These are phyloP conservation scores for Solanum chmielewskii DNA, from an alignment of 257 asterid genomes.

Conservation along the genomic window DNA sequence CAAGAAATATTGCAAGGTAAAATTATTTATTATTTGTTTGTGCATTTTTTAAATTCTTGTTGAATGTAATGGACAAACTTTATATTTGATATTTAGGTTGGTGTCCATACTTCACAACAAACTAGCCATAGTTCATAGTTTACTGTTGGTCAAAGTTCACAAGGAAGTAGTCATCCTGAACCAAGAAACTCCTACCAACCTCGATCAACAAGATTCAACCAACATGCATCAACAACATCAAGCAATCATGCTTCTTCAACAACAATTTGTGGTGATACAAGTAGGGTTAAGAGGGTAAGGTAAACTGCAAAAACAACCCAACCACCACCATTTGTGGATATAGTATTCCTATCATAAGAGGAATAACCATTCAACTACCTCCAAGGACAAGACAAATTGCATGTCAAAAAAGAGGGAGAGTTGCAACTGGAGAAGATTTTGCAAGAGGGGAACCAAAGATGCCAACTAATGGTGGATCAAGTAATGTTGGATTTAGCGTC, in stretches of 20 bases:
- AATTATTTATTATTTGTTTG: no score
- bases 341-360: neutral
- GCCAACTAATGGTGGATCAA: neutral
- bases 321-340: neutral
- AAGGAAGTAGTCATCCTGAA: no score
- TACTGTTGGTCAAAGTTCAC: neutral
- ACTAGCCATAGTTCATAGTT: neutral
- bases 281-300: neutral
- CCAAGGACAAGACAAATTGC: neutral
- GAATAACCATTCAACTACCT: neutral
- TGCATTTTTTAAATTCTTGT: neutral
- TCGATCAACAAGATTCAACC: neutral
- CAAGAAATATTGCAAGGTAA: neutral
- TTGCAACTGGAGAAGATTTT: neutral
- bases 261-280: neutral
- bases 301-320: neutral
- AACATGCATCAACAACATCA: no score
- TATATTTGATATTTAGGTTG: neutral
- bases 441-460: neutral
- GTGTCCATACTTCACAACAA: neutral
- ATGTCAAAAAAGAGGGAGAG: neutral
- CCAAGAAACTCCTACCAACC: no score
- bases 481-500: neutral
- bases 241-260: neutral
- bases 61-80: neutral